Percentiles rank a stretch among this genome's conserved stretches.
These are phyloP conservation scores for Fusarium avenaceum DNA, from an alignment of 2,329 filamentous ascomycete genomes.

Conservation along the genomic window DNA sequence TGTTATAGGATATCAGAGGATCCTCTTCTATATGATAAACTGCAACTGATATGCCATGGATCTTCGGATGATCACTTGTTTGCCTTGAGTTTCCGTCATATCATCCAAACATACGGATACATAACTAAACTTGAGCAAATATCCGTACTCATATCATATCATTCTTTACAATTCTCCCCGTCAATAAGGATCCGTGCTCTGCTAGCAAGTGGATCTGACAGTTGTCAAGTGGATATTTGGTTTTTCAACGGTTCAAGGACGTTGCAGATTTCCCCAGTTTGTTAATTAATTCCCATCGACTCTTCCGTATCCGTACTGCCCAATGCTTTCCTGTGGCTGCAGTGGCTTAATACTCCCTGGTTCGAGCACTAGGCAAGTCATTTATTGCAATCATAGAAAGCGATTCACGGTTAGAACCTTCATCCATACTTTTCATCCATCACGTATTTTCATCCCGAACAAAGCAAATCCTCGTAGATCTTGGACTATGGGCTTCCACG, in stretches of 20 bases:
- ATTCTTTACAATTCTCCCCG: not conserved
- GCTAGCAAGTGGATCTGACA: constrained; percentile 20
- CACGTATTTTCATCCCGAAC: not conserved
- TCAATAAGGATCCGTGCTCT: constrained; percentile 6
- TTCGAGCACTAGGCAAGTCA: constrained; percentile 2
- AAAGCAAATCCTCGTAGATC: not conserved
- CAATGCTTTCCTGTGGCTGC: constrained; percentile 6
- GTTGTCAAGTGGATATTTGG: constrained; percentile 30
- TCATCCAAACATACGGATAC: not conserved
- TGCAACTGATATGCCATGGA: not conserved
- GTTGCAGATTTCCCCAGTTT: constrained; percentile 34
- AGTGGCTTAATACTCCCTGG: constrained; percentile 5
- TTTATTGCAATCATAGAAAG: not conserved
- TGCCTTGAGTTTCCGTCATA: not conserved
- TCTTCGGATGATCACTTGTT: not conserved
- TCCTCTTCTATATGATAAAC: constrained; percentile 5
- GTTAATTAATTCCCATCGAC: constrained; percentile 17
- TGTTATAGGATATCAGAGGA: constrained; percentile 1
- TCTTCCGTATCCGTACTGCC: not conserved
- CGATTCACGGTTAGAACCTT: too few relatives aligned
- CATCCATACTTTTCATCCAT: not conserved
- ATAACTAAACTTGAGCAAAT: not conserved
- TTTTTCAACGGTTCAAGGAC: constrained; percentile 26
- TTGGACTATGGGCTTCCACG: constrained; percentile 13
- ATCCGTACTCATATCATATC: not conserved